These are phyloP conservation scores for Gossypium armourianum DNA, from an alignment of 441 rosid genomes.

Conservation along the genomic window DNA sequence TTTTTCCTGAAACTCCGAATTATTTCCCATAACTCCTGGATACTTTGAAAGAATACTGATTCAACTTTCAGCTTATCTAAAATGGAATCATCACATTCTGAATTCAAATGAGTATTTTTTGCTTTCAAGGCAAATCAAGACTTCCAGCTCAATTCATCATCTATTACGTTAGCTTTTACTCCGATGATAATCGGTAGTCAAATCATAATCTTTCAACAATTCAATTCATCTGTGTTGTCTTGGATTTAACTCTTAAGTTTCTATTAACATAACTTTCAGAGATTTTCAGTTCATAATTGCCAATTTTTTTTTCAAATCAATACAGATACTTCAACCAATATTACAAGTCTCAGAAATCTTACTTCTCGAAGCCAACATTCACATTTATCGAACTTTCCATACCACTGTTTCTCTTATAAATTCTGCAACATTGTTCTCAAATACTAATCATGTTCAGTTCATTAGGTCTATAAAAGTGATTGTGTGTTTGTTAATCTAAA, in stretches of 20 bases:
- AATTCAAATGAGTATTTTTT: neutral
- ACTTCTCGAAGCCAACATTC: neutral
- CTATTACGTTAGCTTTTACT: neutral
- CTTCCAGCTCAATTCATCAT: neutral
- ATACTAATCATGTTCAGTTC: neutral
- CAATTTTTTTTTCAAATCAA: neutral
- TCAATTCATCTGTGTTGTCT: neutral
- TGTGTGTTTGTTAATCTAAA: neutral
- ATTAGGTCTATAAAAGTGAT: neutral
- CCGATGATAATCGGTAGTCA: neutral
- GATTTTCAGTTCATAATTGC: neutral
- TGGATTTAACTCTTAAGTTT: neutral
- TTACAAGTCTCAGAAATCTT: neutral
- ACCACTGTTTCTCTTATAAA: neutral
- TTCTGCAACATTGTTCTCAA: too few relatives aligned
- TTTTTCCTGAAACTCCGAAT: neutral
- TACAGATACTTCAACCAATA: too few relatives aligned
- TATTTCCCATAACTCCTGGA: neutral
- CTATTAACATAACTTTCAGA: neutral
- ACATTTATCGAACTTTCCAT: neutral
- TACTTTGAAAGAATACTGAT: neutral
- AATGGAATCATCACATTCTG: neutral
- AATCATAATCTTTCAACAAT: neutral
- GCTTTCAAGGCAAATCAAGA: neutral
- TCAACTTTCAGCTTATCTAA: neutral